Conservation (phyloP, 306 rosid species). For the Trichosanthes cucumerina region DNA sequence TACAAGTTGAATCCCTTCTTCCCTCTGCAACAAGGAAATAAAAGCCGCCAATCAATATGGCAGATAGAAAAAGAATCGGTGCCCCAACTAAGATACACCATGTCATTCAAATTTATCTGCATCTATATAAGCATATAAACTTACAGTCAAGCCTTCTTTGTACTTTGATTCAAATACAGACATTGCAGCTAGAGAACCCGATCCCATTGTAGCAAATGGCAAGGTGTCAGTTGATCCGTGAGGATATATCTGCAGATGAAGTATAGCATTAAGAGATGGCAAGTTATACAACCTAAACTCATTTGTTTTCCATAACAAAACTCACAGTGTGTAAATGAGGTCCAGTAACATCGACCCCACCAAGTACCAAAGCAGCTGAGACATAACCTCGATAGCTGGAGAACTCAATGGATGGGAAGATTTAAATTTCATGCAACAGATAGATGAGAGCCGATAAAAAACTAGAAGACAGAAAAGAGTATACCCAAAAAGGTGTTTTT, state of each 20-base stretch:
- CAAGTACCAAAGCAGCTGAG: conserved; percentile 89
- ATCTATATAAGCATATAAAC: conserved; percentile 4
- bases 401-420: conserved; percentile 11
- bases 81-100: background rate
- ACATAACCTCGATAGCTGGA: conserved; percentile 80
- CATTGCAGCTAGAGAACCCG: conserved; percentile 59
- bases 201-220: conserved; percentile 56
- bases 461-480: background rate
- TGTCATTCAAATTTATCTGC: background rate
- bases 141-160: conserved; percentile 62
- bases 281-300: conserved; percentile 8
- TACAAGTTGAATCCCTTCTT: conserved; percentile 66
- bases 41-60: background rate
- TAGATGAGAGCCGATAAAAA: background rate
- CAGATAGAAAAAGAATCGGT: background rate
- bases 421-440: background rate
- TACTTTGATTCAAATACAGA: conserved; percentile 48
- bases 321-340: conserved; percentile 92
- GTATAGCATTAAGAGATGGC: conserved; percentile 3
- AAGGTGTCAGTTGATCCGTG: conserved; percentile 82
- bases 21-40: conserved; percentile 37
- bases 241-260: conserved; percentile 55
- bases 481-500: conserved; percentile 49
- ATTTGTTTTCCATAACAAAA: conserved; percentile 9
- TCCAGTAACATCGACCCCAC: conserved; percentile 91